Evolutionary conservation across 1,284 basidiomycete species (phyloP).

Genomic region (Ustilago crameri): DNA sequence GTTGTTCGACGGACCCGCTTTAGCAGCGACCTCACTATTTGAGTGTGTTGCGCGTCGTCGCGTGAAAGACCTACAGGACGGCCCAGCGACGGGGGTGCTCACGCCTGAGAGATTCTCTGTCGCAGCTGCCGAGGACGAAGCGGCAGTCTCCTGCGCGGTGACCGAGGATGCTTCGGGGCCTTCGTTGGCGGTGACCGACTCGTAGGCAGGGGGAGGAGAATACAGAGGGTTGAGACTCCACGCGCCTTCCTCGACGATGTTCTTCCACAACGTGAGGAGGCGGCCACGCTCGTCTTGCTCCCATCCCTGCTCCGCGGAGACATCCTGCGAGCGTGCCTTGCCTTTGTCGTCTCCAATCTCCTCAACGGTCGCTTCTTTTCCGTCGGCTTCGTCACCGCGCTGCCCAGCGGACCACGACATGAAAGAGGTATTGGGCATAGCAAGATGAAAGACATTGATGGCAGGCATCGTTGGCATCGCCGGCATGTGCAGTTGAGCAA

Average conservation of each 20-base stretch:
- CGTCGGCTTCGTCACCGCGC: slow-evolving; percentile 5
- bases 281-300: slow-evolving; percentile 45
- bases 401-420: slow-evolving; percentile 45
- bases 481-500: slow-evolving; percentile 51
- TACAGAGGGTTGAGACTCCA: slow-evolving; percentile 54
- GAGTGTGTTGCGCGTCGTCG: slow-evolving; percentile 18
- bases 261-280: slow-evolving; percentile 50
- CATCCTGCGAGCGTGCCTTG: slow-evolving; percentile 22
- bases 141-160: background rate
- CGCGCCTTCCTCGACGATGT: slow-evolving; percentile 58
- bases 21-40: slow-evolving; percentile 53
- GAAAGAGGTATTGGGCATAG: slow-evolving; percentile 37
- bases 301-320: slow-evolving; percentile 30
- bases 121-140: background rate
- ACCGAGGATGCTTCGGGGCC: background rate
- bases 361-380: background rate
- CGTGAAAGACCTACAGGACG: slow-evolving; percentile 23
- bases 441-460: slow-evolving; percentile 58
- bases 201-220: slow-evolving; percentile 56
- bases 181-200: slow-evolving; percentile 38
- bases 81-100: slow-evolving; percentile 40
- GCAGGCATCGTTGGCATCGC: slow-evolving; percentile 50
- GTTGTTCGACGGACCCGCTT: background rate
- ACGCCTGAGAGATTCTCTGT: slow-evolving; percentile 12
- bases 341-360: slow-evolving; percentile 22